Conservation (phyloP, 768 basidiomycete species). For the Glaciozyma antarctica region DNA sequence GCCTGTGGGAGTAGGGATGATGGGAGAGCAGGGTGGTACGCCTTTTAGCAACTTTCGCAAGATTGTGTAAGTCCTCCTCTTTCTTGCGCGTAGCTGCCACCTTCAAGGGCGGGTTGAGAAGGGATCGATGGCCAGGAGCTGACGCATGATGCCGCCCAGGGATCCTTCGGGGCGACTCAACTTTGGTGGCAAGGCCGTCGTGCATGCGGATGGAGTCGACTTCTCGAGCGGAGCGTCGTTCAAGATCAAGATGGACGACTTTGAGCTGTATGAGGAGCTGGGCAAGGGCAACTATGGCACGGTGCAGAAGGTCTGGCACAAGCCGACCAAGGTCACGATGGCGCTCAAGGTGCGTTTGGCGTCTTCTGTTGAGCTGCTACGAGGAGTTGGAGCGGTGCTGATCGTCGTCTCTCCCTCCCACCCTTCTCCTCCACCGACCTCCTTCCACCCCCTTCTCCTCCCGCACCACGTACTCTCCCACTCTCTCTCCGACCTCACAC, state of each 20-base stretch:
- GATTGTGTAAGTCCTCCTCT: constrained; percentile 65
- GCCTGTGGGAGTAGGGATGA: not conserved
- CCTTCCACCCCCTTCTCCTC: too few relatives aligned
- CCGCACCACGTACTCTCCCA: not conserved
- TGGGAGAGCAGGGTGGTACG: constrained; percentile 38
- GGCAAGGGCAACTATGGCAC: constrained; percentile 96
- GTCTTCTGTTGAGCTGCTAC: not conserved
- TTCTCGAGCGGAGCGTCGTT: constrained; percentile 86
- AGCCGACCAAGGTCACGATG: constrained; percentile 89
- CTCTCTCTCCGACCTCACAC: not conserved
- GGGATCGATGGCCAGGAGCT: constrained; percentile 45
- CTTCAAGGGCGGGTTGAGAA: constrained; percentile 38
- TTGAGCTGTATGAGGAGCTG: constrained; percentile 82
- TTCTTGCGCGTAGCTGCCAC: not conserved
- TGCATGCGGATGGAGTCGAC: constrained; percentile 78
- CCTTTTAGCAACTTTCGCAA: constrained; percentile 86
- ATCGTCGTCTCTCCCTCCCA: too few relatives aligned
- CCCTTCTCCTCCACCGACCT: too few relatives aligned
- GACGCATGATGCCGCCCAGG: constrained; percentile 59
- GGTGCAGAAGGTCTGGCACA: constrained; percentile 89
- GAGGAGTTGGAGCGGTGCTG: too few relatives aligned
- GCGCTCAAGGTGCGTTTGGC: constrained; percentile 79
- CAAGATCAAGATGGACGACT: constrained; percentile 76
- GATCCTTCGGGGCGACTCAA: constrained; percentile 94
- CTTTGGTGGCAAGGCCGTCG: constrained; percentile 83